Conservation (phyloP, 805 yeast species). For the Candida sonorensis region DNA sequence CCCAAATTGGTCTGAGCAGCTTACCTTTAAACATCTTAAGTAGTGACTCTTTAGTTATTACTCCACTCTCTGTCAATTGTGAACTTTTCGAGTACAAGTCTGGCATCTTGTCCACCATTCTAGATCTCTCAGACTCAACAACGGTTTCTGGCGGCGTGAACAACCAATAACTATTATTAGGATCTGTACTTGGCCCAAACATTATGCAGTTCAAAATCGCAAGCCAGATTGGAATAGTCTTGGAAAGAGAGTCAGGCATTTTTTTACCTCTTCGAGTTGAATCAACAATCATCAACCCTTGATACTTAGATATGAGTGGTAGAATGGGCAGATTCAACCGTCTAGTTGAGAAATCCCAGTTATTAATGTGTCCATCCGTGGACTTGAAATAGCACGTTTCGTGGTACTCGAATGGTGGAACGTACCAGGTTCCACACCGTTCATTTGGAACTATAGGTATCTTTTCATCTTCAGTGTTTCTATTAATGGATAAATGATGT, state of each 20-base stretch:
- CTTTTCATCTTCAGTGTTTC: too few relatives aligned
- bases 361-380: slow-evolving; percentile 82
- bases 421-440: slow-evolving; percentile 86
- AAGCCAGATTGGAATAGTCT: slow-evolving; percentile 90
- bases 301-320: slow-evolving; percentile 32
- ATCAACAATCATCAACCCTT: slow-evolving; percentile 63
- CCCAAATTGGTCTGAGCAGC: slow-evolving; percentile 64
- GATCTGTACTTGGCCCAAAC: slow-evolving; percentile 32
- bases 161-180: slow-evolving; percentile 18
- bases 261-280: slow-evolving; percentile 81
- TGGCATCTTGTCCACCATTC: slow-evolving; percentile 43
- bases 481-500: slow-evolving; percentile 26
- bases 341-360: slow-evolving; percentile 73
- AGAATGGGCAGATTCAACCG: slow-evolving; percentile 71
- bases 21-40: slow-evolving; percentile 29
- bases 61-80: slow-evolving; percentile 13
- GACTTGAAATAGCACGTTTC: slow-evolving; percentile 74
- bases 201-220: slow-evolving; percentile 60
- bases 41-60: slow-evolving; percentile 31
- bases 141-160: slow-evolving; percentile 48
- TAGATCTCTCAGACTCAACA: slow-evolving; percentile 47
- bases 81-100: slow-evolving; percentile 38
- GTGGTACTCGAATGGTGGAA: slow-evolving; percentile 33
- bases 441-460: slow-evolving; percentile 63
- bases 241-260: slow-evolving; percentile 82